These are phyloP conservation scores for Chaetoceros tenuissimus DNA, from an alignment of 108 stramenopile species.

Conservation along the genomic window DNA sequence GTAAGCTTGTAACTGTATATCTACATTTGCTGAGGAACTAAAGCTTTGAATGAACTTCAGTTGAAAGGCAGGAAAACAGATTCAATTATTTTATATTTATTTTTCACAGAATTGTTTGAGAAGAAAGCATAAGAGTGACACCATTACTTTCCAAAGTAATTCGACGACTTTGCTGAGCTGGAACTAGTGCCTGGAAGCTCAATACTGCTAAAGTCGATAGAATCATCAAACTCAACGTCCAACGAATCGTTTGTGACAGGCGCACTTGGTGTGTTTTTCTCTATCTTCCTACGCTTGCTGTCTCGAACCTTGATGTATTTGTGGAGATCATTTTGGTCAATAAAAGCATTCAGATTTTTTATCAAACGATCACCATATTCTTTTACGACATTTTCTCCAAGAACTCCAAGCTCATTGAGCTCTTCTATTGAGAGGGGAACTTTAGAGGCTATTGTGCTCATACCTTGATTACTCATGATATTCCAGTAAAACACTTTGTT, in stretches of 20 bases:
- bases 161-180: too few species aligned
- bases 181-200: too few species aligned
- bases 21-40: too few species aligned
- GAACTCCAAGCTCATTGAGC: constrained; percentile 38
- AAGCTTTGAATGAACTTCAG: too few species aligned
- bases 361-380: constrained; percentile 77
- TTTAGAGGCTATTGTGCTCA: constrained; percentile 52
- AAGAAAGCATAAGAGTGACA: too few species aligned
- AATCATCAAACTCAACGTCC: constrained; percentile 35
- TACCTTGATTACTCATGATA: constrained; percentile 53
- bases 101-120: too few species aligned
- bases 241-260: constrained; percentile 10
- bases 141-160: too few species aligned
- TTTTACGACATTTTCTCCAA: constrained; percentile 64
- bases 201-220: constrained; percentile 33
- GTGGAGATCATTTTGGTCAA: constrained; percentile 48
- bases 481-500: constrained; percentile 79
- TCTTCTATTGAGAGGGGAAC: constrained; percentile 68
- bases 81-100: too few species aligned
- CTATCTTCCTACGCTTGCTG: constrained; percentile 4
- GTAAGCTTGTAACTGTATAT: too few species aligned
- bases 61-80: too few species aligned
- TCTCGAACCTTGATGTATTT: constrained; percentile 24
- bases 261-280: not conserved
- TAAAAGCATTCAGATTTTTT: constrained; percentile 44